Evolutionary conservation across 1,139 yeast species (phyloP).

Genomic region (Saccharomycopsis hybrid): DNA sequence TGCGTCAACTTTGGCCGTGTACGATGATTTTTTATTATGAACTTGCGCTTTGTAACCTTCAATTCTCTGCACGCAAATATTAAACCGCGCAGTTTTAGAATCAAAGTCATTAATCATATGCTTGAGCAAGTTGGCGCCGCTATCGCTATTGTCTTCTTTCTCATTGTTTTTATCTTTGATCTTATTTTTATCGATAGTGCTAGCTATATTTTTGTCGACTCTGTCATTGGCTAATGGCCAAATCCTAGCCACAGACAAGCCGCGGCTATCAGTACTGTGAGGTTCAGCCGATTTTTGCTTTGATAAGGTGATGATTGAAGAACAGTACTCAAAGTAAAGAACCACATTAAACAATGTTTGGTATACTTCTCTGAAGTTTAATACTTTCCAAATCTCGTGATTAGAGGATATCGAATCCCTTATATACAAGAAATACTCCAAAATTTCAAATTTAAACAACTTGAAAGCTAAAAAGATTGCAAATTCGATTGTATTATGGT

Average conservation of each 20-base stretch:
- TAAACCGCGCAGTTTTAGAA: neutral
- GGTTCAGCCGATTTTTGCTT: too few species aligned
- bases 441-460: conserved; percentile 17
- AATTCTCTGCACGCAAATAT: neutral
- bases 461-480: conserved; percentile 19
- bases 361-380: conserved; percentile 16
- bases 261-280: neutral
- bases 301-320: conserved; percentile 3
- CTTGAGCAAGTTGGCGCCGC: too few species aligned
- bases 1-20: neutral
- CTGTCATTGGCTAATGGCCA: too few species aligned
- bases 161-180: neutral
- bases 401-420: conserved; percentile 13
- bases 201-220: too few species aligned
- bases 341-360: conserved; percentile 10
- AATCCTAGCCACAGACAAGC: too few species aligned
- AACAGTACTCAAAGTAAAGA: conserved; percentile 18
- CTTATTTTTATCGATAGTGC: too few species aligned
- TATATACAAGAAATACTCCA: conserved; percentile 20
- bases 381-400: conserved; percentile 11
- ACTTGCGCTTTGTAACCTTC: neutral
- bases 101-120: conserved; percentile 3
- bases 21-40: neutral
- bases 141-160: too few species aligned
- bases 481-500: conserved; percentile 17